Percentiles rank a stretch among this genome's conserved stretches.
Conservation (phyloP, 345 rosid genomes). For the Pistacia atlantica region DNA sequence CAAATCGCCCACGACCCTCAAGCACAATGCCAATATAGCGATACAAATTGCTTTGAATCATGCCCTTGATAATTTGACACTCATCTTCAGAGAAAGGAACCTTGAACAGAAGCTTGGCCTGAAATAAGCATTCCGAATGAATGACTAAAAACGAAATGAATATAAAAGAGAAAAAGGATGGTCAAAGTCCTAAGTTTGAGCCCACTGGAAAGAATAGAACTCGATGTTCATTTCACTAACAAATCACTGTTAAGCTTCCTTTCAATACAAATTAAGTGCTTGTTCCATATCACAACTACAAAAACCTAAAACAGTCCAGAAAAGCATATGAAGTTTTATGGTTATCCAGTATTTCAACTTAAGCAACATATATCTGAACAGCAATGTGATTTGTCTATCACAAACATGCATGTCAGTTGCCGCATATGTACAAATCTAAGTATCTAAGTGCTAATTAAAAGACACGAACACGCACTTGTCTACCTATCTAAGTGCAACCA, state of each 20-base stretch:
- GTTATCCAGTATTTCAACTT: background rate
- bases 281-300: background rate
- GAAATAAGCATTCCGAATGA: conserved; percentile 31
- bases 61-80: conserved; percentile 61
- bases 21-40: conserved; percentile 72
- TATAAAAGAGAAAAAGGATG: background rate
- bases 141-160: background rate
- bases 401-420: background rate
- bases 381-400: background rate
- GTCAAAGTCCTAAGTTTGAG: background rate
- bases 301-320: background rate
- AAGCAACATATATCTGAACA: background rate
- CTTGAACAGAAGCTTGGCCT: conserved; percentile 70
- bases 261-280: background rate
- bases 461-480: background rate
- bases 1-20: conserved; percentile 67
- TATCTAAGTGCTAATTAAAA: conserved; percentile 3
- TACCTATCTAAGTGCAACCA: background rate
- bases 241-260: background rate
- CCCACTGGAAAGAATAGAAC: background rate
- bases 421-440: background rate
- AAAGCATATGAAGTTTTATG: background rate
- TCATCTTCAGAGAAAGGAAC: conserved; percentile 86
- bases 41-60: conserved; percentile 80
- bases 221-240: background rate